Conservation (phyloP, 2,329 filamentous ascomycete species). For the Colletotrichum acutatum region DNA sequence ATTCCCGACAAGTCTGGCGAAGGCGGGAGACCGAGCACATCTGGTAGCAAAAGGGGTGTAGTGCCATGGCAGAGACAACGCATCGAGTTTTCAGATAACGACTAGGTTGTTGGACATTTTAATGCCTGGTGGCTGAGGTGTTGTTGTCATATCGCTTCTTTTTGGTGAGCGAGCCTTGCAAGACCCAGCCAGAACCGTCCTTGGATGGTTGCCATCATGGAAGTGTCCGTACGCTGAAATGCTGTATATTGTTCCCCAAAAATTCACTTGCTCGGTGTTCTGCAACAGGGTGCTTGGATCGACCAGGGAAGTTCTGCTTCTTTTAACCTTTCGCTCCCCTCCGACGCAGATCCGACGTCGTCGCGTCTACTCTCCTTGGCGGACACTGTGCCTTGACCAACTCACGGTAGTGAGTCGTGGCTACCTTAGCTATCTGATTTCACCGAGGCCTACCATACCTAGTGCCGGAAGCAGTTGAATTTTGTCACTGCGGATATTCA, state of each 20-base stretch:
- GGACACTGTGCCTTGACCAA: not conserved
- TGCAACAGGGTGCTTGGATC: constrained; percentile 8
- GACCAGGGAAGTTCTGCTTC: constrained; percentile 2
- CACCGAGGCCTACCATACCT: not conserved
- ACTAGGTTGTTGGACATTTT: not conserved
- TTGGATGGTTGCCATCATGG: not conserved
- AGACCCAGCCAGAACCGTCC: not conserved
- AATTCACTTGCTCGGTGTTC: not conserved
- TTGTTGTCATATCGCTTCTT: not conserved
- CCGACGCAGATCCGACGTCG: not conserved
- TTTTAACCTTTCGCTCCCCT: constrained; percentile 4
- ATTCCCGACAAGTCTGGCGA: constrained; percentile 4
- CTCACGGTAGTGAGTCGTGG: not conserved
- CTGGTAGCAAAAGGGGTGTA: not conserved
- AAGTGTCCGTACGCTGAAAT: not conserved
- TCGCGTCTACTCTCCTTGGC: not conserved
- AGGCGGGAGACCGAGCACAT: constrained; percentile 14
- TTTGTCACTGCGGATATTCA: not conserved
- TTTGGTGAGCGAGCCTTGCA: not conserved
- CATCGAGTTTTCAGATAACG: not conserved
- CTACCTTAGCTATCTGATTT: not conserved
- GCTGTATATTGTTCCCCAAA: not conserved
- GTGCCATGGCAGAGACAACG: not conserved
- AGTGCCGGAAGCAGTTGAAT: not conserved
- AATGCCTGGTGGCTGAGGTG: not conserved